Evolutionary conservation across 768 basidiomycete genomes (phyloP), one percentile per base, ranked within the genome.

Genomic region (Mrakia hoshinonis): DNA sequence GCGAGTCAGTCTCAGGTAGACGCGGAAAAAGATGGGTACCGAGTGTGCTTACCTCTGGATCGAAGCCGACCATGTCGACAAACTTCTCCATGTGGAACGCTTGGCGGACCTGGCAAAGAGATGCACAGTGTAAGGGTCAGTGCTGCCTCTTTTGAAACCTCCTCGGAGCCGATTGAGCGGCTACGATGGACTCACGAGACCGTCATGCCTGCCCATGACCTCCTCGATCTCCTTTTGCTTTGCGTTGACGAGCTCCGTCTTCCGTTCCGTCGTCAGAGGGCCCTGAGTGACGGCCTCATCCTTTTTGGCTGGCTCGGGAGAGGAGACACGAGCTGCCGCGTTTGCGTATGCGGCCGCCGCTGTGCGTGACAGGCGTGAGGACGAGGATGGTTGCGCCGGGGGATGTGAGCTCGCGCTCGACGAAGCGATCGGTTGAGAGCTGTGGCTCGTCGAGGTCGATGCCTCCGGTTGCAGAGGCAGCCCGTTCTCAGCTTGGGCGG

Each of bases 71-170:
- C 81, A 95, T 83, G 31, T 85, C 86, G 3, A 86, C 84, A 77
- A 89, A 94, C 70, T 87, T 83, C 74, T 93, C 88, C 80, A 95
- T 83, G 77, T 97, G 93, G 79, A 94, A 97, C 71, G 85, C 82
- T 79, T 97, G 91, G 72, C 93, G 85, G 61, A 95, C 83, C 88
- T 92, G 73, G 51, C 26, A 52, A 18, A 70, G 18, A 15, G 43
- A 7, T 7, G 43, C 15, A 70, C 34, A 60, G 31, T 63, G 36
- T 71, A 70, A 60, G 51, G 67, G 48, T 52, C 51, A 62, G 49
- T 38, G 38, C 39, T 26, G 55, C 34, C 31, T 60, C 34, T 51
- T 6, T 43, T n/a, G n/a, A n/a, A n/a, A 43, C 43, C 43, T 15
- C 6, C 15, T 18, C 24, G 22, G 11, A 22, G 43, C 46, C 34